These are phyloP conservation scores for Fusarium cicatricum DNA, from an alignment of 2,329 filamentous ascomycete genomes.

Conservation along the genomic window DNA sequence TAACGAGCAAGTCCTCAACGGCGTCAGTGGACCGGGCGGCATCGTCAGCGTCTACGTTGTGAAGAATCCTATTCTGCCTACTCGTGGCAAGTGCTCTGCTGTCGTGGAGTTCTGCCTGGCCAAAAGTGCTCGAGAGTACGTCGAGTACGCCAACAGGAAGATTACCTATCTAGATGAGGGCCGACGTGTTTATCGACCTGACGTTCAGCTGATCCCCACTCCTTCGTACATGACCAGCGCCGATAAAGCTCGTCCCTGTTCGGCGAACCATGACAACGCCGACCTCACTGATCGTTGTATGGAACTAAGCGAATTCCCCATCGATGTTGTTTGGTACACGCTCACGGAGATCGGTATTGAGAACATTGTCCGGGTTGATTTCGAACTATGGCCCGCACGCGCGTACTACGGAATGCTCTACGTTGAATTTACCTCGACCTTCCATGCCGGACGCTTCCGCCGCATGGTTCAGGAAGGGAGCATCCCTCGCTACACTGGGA, in stretches of 20 bases:
- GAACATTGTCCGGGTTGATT: slow-evolving; percentile 17
- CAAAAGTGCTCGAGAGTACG: neutral
- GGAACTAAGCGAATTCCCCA: slow-evolving; percentile 28
- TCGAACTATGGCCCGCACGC: neutral
- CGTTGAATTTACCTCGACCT: slow-evolving; percentile 33
- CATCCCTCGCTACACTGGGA: no score
- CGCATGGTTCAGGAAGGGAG: no score
- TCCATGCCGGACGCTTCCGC: slow-evolving; percentile 4
- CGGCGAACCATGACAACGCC: neutral
- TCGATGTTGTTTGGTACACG: no score
- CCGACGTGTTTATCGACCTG: neutral
- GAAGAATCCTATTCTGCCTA: neutral
- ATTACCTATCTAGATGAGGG: no score
- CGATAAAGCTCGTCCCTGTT: accelerated
- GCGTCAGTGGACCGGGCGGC: slow-evolving; percentile 23
- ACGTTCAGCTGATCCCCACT: neutral
- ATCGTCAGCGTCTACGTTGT: slow-evolving; percentile 16
- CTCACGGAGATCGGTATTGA: slow-evolving; percentile 12
- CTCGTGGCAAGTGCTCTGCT: neutral
- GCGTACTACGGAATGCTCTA: slow-evolving; percentile 1
- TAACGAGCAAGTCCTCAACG: slow-evolving; percentile 28
- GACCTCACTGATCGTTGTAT: slow-evolving; percentile 22
- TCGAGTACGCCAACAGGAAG: no score
- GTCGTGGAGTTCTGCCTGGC: slow-evolving; percentile 35
- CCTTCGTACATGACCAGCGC: neutral